Evolutionary conservation across 106 monocot species (phyloP).

Genomic region (Apostasia ramifera): DNA sequence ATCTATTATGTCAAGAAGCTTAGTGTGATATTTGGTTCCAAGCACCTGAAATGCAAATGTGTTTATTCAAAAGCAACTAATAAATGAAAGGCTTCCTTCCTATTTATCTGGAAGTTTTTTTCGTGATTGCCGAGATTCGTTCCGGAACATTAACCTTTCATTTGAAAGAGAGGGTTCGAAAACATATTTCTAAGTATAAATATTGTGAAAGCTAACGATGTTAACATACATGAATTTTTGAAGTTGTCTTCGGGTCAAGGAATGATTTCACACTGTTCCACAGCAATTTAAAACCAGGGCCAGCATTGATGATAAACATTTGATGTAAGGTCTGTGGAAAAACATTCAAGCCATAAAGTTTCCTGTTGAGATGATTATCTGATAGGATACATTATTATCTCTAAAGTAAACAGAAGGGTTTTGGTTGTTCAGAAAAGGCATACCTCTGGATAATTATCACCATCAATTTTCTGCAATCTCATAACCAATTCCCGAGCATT

Average conservation of each 20-base stretch:
- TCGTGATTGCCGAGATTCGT: background rate
- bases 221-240: slow-evolving; percentile 60
- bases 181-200: background rate
- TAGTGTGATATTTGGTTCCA: slow-evolving; percentile 62
- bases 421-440: background rate
- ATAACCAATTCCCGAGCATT: slow-evolving; percentile 71
- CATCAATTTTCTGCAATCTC: slow-evolving; percentile 69
- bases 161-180: background rate
- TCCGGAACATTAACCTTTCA: background rate
- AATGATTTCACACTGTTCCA: slow-evolving; percentile 78
- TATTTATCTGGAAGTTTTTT: background rate
- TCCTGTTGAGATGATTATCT: background rate
- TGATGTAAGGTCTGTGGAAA: slow-evolving; percentile 4
- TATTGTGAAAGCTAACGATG: background rate
- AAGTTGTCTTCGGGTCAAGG: slow-evolving; percentile 68
- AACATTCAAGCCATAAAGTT: background rate
- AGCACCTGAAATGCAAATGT: slow-evolving; percentile 35
- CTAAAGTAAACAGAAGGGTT: too few relatives aligned
- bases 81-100: too few relatives aligned
- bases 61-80: background rate
- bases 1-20: slow-evolving; percentile 67
- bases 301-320: slow-evolving; percentile 82
- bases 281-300: slow-evolving; percentile 61
- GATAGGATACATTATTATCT: background rate
- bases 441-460: slow-evolving; percentile 88